These are phyloP conservation scores for Hygrophila difformis DNA, from an alignment of 257 asterid genomes.

Conservation along the genomic window DNA sequence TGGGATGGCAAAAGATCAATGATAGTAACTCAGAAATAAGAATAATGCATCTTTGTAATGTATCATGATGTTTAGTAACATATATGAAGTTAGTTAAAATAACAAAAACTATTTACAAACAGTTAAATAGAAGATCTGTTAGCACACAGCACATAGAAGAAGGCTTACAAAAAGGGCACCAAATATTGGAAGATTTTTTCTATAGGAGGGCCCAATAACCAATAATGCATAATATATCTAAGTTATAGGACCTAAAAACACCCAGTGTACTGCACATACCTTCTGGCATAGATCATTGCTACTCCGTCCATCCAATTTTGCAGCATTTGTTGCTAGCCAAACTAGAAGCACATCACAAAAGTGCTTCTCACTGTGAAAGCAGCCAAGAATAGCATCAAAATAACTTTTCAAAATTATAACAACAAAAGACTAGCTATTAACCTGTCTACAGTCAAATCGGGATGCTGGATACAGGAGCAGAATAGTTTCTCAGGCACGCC, in stretches of 20 bases:
- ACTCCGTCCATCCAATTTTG: constrained; percentile 26
- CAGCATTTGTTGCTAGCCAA: constrained; percentile 47
- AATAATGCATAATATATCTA: background rate
- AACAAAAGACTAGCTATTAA: constrained; percentile 16
- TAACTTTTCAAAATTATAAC: constrained; percentile 4
- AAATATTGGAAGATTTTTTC: constrained; percentile 1
- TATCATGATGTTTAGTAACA: background rate
- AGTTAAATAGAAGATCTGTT: background rate
- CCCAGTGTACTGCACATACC: constrained; percentile 26
- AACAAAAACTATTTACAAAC: background rate
- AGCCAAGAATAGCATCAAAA: constrained; percentile 17
- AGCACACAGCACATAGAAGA: constrained; percentile 1
- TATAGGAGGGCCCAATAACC: background rate
- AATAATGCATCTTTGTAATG: background rate
- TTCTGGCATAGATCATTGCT: constrained; percentile 18
- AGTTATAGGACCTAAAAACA: background rate
- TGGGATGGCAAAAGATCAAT: background rate
- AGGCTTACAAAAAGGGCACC: constrained; percentile 12
- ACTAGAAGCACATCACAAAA: constrained; percentile 60
- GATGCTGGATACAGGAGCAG: constrained; percentile 44
- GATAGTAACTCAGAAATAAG: background rate
- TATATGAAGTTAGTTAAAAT: constrained; percentile 1
- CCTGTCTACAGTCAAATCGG: constrained; percentile 76
- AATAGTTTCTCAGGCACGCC: constrained; percentile 47
- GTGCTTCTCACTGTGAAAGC: constrained; percentile 57